Conservation (phyloP, 2,329 filamentous ascomycete species). For the Xenoacremonium recifei region DNA sequence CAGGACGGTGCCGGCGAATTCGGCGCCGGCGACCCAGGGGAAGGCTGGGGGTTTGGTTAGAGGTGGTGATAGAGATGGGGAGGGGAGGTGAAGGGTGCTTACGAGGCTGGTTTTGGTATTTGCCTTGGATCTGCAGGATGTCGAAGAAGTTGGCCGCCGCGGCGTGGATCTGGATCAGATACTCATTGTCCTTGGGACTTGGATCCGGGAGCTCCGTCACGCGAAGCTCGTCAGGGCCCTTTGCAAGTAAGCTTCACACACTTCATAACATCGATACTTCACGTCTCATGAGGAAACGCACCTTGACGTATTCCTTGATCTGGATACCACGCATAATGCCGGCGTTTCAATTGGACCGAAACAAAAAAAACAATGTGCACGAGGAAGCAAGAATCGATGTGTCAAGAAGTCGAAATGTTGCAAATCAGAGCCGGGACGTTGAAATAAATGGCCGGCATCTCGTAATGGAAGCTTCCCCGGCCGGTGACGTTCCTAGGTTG, state of each 20-base stretch:
- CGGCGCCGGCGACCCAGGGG: conserved; percentile 82
- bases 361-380: conserved; percentile 1
- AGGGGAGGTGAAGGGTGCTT: conserved; percentile 18
- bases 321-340: conserved; percentile 72
- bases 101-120: conserved; percentile 89
- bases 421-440: no score
- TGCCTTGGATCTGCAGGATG: conserved; percentile 89
- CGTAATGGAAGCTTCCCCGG: no score
- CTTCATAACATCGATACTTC: not conserved
- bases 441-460: no score
- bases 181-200: conserved; percentile 68
- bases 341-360: no score
- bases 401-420: no score
- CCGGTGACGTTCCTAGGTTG: no score
- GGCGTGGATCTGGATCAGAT: conserved; percentile 83
- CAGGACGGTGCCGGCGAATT: conserved; percentile 80
- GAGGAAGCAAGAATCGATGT: no score
- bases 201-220: conserved; percentile 76
- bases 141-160: conserved; percentile 96
- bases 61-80: not conserved
- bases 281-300: conserved; percentile 30
- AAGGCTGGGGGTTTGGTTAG: conserved; percentile 49
- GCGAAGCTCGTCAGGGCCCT: conserved; percentile 78
- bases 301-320: conserved; percentile 72
- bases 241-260: no score